Conservation (phyloP, 1,284 basidiomycete species). For the Sanghuangporus weigelae region DNA sequence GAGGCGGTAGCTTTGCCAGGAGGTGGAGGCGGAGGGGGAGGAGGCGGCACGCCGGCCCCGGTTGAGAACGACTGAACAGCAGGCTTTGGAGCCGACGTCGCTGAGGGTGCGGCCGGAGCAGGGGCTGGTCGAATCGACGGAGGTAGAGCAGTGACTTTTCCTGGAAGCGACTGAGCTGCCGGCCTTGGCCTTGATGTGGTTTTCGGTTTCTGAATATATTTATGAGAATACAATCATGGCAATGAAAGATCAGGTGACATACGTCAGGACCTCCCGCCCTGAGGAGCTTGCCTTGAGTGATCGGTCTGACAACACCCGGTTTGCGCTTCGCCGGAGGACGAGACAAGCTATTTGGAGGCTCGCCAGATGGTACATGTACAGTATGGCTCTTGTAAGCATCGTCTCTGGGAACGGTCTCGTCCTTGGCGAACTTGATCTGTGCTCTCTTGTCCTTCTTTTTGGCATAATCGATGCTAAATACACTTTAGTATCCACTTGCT, state of each 20-base stretch:
- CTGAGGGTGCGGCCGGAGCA: conserved; percentile 30
- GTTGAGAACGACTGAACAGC: not conserved
- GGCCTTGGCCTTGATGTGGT: conserved; percentile 50
- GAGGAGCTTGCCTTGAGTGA: conserved; percentile 81
- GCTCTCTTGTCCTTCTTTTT: conserved; percentile 99
- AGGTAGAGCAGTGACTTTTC: conserved; percentile 34
- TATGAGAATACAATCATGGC: not conserved
- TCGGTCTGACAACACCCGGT: conserved; percentile 76
- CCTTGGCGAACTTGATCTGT: conserved; percentile 84
- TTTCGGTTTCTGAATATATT: conserved; percentile 37
- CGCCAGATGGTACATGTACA: conserved; percentile 86
- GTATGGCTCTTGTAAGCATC: conserved; percentile 94
- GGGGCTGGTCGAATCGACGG: conserved; percentile 25
- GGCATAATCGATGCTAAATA: conserved; percentile 70
- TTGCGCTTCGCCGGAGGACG: conserved; percentile 85
- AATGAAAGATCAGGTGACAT: conserved; percentile 22
- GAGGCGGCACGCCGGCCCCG: conserved; percentile 19
- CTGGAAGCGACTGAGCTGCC: conserved; percentile 51
- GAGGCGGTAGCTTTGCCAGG: conserved; percentile 25
- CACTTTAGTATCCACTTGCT: not conserved
- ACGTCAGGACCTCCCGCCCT: conserved; percentile 71
- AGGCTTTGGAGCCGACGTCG: conserved; percentile 24
- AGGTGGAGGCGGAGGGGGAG: conserved; percentile 3
- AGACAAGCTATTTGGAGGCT: conserved; percentile 78
- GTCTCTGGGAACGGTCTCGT: conserved; percentile 78